Conservation (phyloP, 192 early-diverging fungal genomes). For the Coemansia sp. region DNA sequence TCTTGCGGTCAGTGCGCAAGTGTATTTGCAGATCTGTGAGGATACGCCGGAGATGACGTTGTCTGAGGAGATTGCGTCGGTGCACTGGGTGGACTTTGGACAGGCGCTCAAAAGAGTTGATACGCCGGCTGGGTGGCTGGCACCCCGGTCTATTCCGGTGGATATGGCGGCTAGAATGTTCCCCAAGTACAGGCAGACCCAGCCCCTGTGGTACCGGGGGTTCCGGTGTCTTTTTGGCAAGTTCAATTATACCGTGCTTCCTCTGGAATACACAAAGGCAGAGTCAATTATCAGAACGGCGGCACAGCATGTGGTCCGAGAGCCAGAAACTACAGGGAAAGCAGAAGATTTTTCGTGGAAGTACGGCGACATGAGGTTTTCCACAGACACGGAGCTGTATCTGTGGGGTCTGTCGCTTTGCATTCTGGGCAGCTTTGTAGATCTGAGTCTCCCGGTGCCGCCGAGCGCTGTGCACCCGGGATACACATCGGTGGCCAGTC, state of each 20-base stretch:
- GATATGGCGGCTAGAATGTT: constrained; percentile 23
- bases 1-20: constrained; percentile 34
- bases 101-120: constrained; percentile 20
- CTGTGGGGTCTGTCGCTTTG: constrained; percentile 49
- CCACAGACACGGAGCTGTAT: constrained; percentile 27
- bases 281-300: constrained; percentile 1
- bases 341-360: not conserved
- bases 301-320: not conserved
- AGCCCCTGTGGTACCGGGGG: constrained; percentile 27
- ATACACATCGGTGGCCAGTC: constrained; percentile 32
- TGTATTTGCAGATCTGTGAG: constrained; percentile 31
- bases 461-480: not conserved
- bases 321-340: not conserved
- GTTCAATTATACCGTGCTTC: constrained; percentile 26
- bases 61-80: constrained; percentile 41
- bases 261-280: constrained; percentile 12
- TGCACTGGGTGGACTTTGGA: constrained; percentile 39
- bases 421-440: constrained; percentile 35
- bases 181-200: not conserved
- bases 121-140: constrained; percentile 12
- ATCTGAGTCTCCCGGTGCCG: constrained; percentile 26
- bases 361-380: constrained; percentile 13
- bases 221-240: constrained; percentile 15
- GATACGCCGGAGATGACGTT: constrained; percentile 14
- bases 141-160: constrained; percentile 9